A percentile compares a stretch with the other conserved stretches of the same genome.
Evolutionary conservation across 2,329 filamentous ascomycete genomes (phyloP).

Genomic region (Penicillium hesseltinei): DNA sequence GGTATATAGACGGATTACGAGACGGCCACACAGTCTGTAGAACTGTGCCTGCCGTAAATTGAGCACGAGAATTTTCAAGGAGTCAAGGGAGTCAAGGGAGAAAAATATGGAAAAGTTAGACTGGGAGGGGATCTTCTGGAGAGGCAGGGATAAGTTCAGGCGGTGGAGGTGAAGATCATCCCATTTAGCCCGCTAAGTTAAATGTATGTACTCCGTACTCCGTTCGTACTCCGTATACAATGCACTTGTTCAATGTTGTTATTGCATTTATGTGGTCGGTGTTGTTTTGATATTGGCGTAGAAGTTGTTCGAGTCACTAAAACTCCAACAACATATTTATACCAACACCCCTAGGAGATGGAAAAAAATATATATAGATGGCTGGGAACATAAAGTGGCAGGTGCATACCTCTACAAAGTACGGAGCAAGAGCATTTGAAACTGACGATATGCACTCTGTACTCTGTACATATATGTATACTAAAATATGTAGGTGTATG

Average conservation of each 20-base stretch:
- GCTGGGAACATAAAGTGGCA: neutral
- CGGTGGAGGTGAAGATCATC: conserved; percentile 25
- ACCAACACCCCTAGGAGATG: neutral
- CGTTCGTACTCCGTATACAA: neutral
- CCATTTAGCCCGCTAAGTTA: neutral
- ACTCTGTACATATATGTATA: neutral
- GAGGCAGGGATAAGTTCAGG: conserved; percentile 25
- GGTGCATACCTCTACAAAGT: neutral
- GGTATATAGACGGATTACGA: neutral
- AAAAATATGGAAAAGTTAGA: conserved; percentile 3
- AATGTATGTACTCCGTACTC: neutral
- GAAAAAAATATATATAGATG: neutral
- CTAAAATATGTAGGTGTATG: neutral
- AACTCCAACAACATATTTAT: neutral
- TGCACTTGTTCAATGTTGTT: neutral
- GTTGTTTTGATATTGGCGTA: neutral
- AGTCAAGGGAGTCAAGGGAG: neutral
- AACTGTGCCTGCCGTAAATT: neutral
- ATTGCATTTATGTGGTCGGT: neutral
- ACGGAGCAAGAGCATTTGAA: neutral
- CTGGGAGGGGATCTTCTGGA: conserved; percentile 10
- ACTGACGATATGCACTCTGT: neutral
- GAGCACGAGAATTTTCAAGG: neutral
- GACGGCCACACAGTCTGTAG: neutral
- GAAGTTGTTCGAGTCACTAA: neutral